These are phyloP conservation scores for Dysphania ambrosioides DNA, from an alignment of 148 eudicot genomes.

Conservation along the genomic window DNA sequence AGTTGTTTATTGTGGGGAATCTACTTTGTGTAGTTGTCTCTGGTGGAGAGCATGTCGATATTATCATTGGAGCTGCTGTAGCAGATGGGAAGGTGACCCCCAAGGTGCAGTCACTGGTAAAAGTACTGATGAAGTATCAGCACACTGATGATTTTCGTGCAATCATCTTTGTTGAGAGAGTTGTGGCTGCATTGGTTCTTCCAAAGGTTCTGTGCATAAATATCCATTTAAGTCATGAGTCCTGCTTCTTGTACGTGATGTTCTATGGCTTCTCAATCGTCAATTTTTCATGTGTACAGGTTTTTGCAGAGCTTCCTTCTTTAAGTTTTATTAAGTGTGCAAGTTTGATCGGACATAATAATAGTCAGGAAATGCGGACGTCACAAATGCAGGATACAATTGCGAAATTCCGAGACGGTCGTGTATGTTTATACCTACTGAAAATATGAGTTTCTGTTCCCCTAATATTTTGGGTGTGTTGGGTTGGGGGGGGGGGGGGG, in stretches of 20 bases:
- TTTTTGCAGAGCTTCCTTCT: constrained; percentile 95
- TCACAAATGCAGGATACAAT: constrained; percentile 96
- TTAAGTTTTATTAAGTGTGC: constrained; percentile 73
- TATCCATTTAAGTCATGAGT: constrained; percentile 3
- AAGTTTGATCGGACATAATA: constrained; percentile 94
- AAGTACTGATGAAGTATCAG: constrained; percentile 85
- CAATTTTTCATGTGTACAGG: constrained; percentile 56
- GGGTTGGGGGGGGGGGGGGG: too few relatives aligned
- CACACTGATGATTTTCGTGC: constrained; percentile 91
- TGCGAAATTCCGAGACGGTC: constrained; percentile 87
- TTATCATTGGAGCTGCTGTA: constrained; percentile 91
- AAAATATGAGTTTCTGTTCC: not conserved
- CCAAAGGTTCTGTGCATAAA: constrained; percentile 61
- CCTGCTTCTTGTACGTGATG: constrained; percentile 13
- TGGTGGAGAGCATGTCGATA: constrained; percentile 99
- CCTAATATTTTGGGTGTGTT: too few relatives aligned
- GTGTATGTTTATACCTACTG: constrained; percentile 52
- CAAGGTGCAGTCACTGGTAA: constrained; percentile 87
- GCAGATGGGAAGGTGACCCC: constrained; percentile 99
- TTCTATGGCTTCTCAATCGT: constrained; percentile 13
- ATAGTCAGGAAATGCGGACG: constrained; percentile 94
- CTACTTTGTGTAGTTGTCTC: constrained; percentile 60
- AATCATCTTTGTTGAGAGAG: constrained; percentile 92
- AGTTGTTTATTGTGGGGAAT: not conserved
- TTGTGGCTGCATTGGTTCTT: constrained; percentile 94